Evolutionary conservation across 2,329 filamentous ascomycete genomes (phyloP).

Genomic region (Aspergillus ustus): DNA sequence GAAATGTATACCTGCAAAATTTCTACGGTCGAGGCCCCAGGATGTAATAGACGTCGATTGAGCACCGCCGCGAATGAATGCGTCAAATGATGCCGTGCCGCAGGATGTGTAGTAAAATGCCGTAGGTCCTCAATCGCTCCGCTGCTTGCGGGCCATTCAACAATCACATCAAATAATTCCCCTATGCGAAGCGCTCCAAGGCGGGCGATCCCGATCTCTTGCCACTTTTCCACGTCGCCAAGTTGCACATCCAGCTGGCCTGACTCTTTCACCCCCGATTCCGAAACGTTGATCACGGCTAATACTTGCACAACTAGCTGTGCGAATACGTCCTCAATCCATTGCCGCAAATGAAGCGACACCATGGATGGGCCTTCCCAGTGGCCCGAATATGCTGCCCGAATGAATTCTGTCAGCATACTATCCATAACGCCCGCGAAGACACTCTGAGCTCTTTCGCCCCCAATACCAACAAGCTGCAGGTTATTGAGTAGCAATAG

Average conservation of each 20-base stretch:
- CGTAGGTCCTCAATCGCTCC: conserved; percentile 66
- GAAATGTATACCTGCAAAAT: conserved; percentile 71
- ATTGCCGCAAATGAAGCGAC: conserved; percentile 56
- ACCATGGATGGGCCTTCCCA: conserved; percentile 58
- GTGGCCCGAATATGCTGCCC: conserved; percentile 60
- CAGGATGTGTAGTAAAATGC: conserved; percentile 57
- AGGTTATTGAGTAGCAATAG: conserved; percentile 51
- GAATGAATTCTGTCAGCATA: conserved; percentile 61
- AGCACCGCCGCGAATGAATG: conserved; percentile 59
- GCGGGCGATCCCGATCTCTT: conserved; percentile 59
- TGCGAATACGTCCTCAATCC: conserved; percentile 61
- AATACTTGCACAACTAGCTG: conserved; percentile 57
- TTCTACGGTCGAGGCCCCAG: conserved; percentile 67
- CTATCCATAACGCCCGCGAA: conserved; percentile 64
- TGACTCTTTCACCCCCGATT: conserved; percentile 26
- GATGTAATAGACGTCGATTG: conserved; percentile 61
- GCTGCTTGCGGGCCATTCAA: conserved; percentile 62
- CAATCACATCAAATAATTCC: conserved; percentile 66
- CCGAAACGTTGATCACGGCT: conserved; percentile 41
- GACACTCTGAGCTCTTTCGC: conserved; percentile 58
- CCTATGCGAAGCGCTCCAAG: conserved; percentile 61
- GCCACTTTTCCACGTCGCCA: conserved; percentile 57
- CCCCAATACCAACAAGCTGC: conserved; percentile 60
- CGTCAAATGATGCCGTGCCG: conserved; percentile 60
- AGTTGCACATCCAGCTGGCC: conserved; percentile 41